A percentile compares a stretch with the other conserved stretches of the same genome.
Conservation (phyloP, 148 eudicot species). For the Amaranthus palmeri region DNA sequence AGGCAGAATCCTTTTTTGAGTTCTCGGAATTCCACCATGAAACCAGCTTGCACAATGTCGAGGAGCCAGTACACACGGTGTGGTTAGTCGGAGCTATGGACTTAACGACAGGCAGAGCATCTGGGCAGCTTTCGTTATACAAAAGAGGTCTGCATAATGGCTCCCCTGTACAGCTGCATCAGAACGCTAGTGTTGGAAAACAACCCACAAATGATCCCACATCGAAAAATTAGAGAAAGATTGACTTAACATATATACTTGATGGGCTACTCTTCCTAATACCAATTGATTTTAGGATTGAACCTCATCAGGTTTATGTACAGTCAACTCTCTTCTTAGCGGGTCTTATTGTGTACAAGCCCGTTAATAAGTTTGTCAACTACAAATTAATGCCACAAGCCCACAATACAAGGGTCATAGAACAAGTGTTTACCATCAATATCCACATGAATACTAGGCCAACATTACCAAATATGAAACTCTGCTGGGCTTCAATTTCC, state of each 20-base stretch:
- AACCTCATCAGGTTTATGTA: too few relatives aligned
- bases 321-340: too few relatives aligned
- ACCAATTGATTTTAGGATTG: too few relatives aligned
- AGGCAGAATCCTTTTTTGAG: constrained; percentile 51
- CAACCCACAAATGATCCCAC: too few relatives aligned
- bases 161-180: constrained; percentile 76
- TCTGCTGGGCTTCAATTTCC: too few relatives aligned
- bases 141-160: constrained; percentile 66
- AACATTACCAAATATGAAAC: too few relatives aligned
- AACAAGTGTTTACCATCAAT: neutral
- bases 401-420: neutral
- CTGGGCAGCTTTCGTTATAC: constrained; percentile 85
- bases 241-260: too few relatives aligned
- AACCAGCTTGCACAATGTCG: constrained; percentile 90
- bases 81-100: constrained; percentile 86
- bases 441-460: too few relatives aligned
- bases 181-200: neutral
- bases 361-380: neutral
- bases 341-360: too few relatives aligned
- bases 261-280: too few relatives aligned
- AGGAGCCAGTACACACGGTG: constrained; percentile 87
- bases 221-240: too few relatives aligned
- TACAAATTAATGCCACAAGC: constrained; percentile 4
- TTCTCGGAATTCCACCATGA: constrained; percentile 84
- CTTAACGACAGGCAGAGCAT: constrained; percentile 73